Evolutionary conservation across 768 basidiomycete species (phyloP).

Genomic region (Phallus indusiatus): DNA sequence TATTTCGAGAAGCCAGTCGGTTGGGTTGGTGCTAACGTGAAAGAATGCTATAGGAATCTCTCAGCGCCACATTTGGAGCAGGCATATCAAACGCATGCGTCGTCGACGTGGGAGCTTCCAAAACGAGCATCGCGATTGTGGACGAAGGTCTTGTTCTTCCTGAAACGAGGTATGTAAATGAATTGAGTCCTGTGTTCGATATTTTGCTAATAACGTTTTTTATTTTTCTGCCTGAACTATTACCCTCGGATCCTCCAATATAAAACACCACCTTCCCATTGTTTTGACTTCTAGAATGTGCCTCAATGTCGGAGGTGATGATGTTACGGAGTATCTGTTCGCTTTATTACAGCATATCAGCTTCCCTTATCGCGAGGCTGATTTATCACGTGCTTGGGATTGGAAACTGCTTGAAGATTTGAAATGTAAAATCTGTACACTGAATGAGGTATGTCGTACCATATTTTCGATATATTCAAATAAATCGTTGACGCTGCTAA

Average conservation of each 20-base stretch:
- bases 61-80: slow-evolving; percentile 91
- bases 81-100: slow-evolving; percentile 94
- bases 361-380: slow-evolving; percentile 82
- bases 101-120: slow-evolving; percentile 84
- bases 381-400: slow-evolving; percentile 71
- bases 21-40: not conserved
- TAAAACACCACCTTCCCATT: not conserved
- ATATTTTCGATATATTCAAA: not conserved
- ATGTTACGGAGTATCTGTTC: slow-evolving; percentile 84
- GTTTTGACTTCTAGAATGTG: slow-evolving; percentile 44
- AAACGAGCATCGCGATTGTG: slow-evolving; percentile 82
- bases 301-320: slow-evolving; percentile 87
- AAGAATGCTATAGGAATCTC: slow-evolving; percentile 59
- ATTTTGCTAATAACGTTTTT: not conserved
- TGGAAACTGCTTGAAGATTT: slow-evolving; percentile 90
- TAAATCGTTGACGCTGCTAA: not conserved
- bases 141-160: slow-evolving; percentile 85
- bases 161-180: slow-evolving; percentile 64
- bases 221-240: not conserved
- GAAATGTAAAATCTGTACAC: slow-evolving; percentile 73
- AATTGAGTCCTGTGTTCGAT: not conserved
- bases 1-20: not conserved
- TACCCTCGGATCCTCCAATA: not conserved
- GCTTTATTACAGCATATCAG: slow-evolving; percentile 68
- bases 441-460: slow-evolving; percentile 62